These are phyloP conservation scores for Salix arbutifolia DNA, from an alignment of 345 rosid genomes.

Conservation along the genomic window DNA sequence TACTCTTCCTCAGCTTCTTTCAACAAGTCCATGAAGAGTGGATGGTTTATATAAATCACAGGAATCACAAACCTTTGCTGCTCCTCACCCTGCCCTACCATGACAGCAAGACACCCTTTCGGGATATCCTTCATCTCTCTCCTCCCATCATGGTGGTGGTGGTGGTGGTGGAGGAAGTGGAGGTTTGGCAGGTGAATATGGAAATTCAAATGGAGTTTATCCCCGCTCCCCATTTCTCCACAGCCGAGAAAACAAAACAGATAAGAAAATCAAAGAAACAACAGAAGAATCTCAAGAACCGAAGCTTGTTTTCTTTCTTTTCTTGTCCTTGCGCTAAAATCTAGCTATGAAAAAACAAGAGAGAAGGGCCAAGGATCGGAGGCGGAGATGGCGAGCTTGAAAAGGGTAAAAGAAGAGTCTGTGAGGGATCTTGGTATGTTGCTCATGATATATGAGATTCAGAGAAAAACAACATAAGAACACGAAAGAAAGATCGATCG, in stretches of 20 bases:
- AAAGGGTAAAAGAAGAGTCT: conserved; percentile 66
- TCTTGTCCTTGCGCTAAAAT: neutral
- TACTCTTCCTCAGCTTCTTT: conserved; percentile 79
- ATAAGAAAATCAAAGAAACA: neutral
- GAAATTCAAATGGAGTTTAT: conserved; percentile 36
- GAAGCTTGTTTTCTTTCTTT: neutral
- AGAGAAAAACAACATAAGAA: conserved; percentile 16
- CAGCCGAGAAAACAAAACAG: neutral
- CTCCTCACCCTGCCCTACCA: conserved; percentile 76
- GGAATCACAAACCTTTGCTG: conserved; percentile 76
- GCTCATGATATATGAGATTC: conserved; percentile 59
- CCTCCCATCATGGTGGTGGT: neutral
- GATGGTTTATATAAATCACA: conserved; percentile 69
- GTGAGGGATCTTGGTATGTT: conserved; percentile 75
- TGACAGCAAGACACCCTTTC: conserved; percentile 65
- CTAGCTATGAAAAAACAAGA: conserved; percentile 31
- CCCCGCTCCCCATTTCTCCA: conserved; percentile 36
- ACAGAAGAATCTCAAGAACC: neutral
- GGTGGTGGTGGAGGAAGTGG: conserved; percentile 34
- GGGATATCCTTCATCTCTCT: conserved; percentile 45
- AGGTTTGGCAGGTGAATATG: conserved; percentile 34
- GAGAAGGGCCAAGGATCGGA: conserved; percentile 93
- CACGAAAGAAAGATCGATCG: conserved; percentile 2
- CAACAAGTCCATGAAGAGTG: conserved; percentile 55
- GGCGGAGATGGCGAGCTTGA: conserved; percentile 67